These are phyloP conservation scores for Scenedesmus sp. DNA, from an alignment of 163 green algal genomes.

Conservation along the genomic window DNA sequence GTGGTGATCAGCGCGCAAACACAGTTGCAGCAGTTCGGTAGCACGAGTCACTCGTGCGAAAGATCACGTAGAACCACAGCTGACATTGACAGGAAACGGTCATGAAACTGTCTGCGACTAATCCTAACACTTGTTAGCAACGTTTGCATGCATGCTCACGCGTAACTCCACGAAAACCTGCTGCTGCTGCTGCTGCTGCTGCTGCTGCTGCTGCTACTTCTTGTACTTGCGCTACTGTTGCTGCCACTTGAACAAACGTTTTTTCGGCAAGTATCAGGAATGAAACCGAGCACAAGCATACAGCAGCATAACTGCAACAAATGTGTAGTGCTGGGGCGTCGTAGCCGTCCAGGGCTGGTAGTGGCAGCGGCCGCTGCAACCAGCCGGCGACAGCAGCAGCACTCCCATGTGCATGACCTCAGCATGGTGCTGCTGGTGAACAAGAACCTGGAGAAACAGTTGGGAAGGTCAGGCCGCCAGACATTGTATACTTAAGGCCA, in stretches of 20 bases:
- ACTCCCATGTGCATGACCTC: constrained; percentile 10
- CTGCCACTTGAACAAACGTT: background rate
- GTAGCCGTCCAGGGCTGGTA: background rate
- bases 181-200: background rate
- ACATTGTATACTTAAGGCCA: no score
- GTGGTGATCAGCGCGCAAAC: background rate
- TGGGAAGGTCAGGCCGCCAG: constrained; percentile 38
- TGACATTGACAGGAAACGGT: background rate
- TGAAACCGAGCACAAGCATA: background rate
- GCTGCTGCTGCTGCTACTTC: no score
- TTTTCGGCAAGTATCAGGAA: background rate
- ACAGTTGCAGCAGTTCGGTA: background rate
- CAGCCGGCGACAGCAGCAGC: background rate
- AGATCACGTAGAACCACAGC: constrained; percentile 13
- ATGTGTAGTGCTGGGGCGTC: background rate
- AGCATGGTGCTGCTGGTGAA: constrained; percentile 46
- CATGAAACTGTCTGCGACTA: background rate
- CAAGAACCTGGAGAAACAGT: constrained; percentile 28
- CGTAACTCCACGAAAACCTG: no score
- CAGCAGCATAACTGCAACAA: background rate
- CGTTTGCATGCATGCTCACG: background rate
- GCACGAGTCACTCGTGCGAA: background rate
- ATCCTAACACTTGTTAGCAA: background rate
- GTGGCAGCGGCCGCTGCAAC: background rate
- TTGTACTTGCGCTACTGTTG: no score